phyloP scores from a whole-genome alignment of 2,329 filamentous ascomycete genomes.

The Xylaria sp. region DNA sequence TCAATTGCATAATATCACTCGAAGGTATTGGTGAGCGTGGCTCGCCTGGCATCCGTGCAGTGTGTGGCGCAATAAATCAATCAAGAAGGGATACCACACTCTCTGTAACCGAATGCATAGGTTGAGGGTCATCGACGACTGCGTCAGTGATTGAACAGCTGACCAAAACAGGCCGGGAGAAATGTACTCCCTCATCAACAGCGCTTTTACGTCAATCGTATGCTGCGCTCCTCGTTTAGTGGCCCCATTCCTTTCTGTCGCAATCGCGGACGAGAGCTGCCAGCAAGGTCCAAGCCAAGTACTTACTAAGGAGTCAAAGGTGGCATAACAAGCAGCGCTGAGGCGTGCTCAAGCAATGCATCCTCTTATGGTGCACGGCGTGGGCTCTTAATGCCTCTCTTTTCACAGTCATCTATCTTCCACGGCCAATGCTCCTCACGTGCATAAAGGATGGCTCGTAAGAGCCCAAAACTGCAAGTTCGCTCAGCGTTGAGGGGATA shows the following conservation, averaged over 20 bases:
- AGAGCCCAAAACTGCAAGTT: slow-evolving; percentile 2
- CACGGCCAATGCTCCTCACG: neutral
- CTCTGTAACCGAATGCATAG: slow-evolving; percentile 12
- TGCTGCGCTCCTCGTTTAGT: neutral
- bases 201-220: neutral
- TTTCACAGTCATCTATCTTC: neutral
- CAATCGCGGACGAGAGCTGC: neutral
- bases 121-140: slow-evolving; percentile 2
- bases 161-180: neutral
- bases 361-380: slow-evolving; percentile 1
- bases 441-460: neutral
- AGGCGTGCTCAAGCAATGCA: neutral
- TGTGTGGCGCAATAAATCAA: neutral
- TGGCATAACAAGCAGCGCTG: neutral
- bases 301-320: too few relatives aligned
- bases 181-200: neutral
- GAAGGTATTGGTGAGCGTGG: slow-evolving; percentile 10
- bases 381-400: slow-evolving; percentile 11
- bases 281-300: neutral
- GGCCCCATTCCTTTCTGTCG: neutral
- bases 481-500: slow-evolving; percentile 21
- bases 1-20: slow-evolving; percentile 10
- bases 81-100: neutral
- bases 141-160: neutral
- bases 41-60: slow-evolving; percentile 18